Base-by-base conservation (phyloP, 1,139 yeast species). In the Kodamaea sp. region DNA sequence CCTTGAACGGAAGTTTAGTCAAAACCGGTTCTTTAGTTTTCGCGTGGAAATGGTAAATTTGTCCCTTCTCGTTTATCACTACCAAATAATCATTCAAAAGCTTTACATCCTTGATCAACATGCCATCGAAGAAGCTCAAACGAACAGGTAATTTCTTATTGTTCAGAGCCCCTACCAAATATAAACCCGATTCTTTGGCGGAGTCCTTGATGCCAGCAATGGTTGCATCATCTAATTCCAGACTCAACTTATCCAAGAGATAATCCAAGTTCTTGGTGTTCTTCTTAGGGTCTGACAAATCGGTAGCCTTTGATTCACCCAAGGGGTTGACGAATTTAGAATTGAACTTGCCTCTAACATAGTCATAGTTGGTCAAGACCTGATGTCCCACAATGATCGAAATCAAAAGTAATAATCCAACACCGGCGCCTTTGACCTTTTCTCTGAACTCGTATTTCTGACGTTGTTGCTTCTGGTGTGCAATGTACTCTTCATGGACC, bases 21-120 rank as follows among this genome's bases (percentile, higher is more conserved):
- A 47, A 38, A 22, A 47, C 41, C 2, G 64, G 68, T 20, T 43
- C 42, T 35, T 44, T 27, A 31, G 37, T 26, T 7, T 71, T 73
- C 20, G 59, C 49, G 26, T 78, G 76, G 83, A 89, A 85, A 52
- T 83, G 86, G 39, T 78, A 80, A 15, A 87, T 70, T 48, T 82
- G 76, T n/a, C 97, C 97, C 16, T 74, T 73, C 1, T 73, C 73
- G 41, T 82, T 75, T 15, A 94, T 80, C 1, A 80, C 80, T 3
- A 79, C 84, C 16, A 81, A 68, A 7, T 57, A 60, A 15, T 72
- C 77, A 15, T 68, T 62, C 1, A 59, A 52, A 12, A 86, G 50
- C 23, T 67, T 64, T n/a, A 88, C 76, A 50, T 80, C 84, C 29
- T 73, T 67, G 29, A 89, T 58, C 12, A 67, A 50, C 61, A 72